Base-by-base conservation (phyloP, 176 grass and related monocot genomes). In the Bolboschoenus planiculmis region DNA sequence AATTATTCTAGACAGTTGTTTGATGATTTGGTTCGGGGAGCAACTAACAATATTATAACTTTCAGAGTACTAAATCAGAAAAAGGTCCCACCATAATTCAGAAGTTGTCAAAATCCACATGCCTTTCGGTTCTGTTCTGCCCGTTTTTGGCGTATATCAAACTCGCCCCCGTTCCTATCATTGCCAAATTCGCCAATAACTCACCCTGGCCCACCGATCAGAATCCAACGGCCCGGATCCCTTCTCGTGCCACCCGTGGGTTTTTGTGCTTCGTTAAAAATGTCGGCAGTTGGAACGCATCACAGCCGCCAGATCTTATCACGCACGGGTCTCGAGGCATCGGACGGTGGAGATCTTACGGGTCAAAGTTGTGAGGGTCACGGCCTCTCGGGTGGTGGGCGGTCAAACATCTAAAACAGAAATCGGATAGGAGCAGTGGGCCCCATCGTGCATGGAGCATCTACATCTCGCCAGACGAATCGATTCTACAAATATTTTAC, bases 231-330 rank as follows among this genome's bases (percentile, higher is more conserved):
- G 83, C 39, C 71, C 16, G 15, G 77, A 43, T 75, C 31, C 36
- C 8, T 56, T 23, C 84, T 63, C 18, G 3, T 21, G 33, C 39
- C 47, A 27, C 24, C 51, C 86, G 86, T 79, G 80, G 72, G 66
- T 53, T 84, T 82, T 73, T 63, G 84, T 67, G 76, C 90, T 50
- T 20, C 53, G 58, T 82, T 44, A 37, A 50, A 83, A 56, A 47
- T 88, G 85, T 92, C 87, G 78, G 64, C 81, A 85, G 68, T 53
- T 29, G 35, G 81, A 68, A 16, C 58, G 64, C 53, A 87, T 87
- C 84, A 23, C 1, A 13, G 33, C 76, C 87, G 75, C 79, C 61
- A 46, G 39, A 56, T 51, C 42, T 3, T 16, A 4, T 11, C n/a
- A 10, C 11, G 11, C 82, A 21, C 83, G 53, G 39, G 27, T 42